Evolutionary conservation across 192 early-diverging fungal genomes (phyloP), one percentile per base, ranked within the genome.

Genomic region (Backusella parvicylindrica): DNA sequence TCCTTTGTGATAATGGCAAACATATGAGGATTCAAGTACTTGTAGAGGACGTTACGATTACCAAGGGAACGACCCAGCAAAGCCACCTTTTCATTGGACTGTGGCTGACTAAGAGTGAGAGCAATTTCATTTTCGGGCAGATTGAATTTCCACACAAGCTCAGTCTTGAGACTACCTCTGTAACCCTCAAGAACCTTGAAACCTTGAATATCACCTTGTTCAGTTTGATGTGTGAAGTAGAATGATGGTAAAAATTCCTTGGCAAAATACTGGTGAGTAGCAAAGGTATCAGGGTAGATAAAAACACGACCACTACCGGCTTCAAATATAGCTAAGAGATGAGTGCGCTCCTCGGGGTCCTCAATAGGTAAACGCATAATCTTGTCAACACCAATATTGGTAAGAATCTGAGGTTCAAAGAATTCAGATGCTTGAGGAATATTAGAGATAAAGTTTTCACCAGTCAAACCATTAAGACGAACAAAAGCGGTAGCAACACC

Each of bases 1-100:
- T 72, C 86, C 32, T 85, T 72, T 6, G 96, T 91, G 43, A 92
- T 91, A 16, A 97, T 75, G 0, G 93, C 91, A 40, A 93, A 76
- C 23, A 97, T 74, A 81, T 99, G 94, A 56, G 98, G 97, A 83
- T 97, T 98, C 72, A 98, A 86, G 84, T 98, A 99, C 82, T 99
- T 99, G 92, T 97, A 99, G n/a, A 95, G 89, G 6, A 99, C 98
- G 40, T 89, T 91, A 33, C 98, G 94, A 80, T 98, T 90, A 66
- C 97, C 98, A 13, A 98, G 89, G 6, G 98, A 95, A 16, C 96
- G 90, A 21, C 98, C 98, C 30, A 97, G 72, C 23, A 95, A 95
- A 6, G 98, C 95, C 8, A 97, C 86, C 53, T 88, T 84, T 64
- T 95, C 77, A 47, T 72, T 63, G 8, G 75, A 56, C 8, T 43